Percentiles rank a stretch among this genome's conserved stretches.
Conservation (phyloP, 129 eudicot species). For the Flaveria trinervia region DNA sequence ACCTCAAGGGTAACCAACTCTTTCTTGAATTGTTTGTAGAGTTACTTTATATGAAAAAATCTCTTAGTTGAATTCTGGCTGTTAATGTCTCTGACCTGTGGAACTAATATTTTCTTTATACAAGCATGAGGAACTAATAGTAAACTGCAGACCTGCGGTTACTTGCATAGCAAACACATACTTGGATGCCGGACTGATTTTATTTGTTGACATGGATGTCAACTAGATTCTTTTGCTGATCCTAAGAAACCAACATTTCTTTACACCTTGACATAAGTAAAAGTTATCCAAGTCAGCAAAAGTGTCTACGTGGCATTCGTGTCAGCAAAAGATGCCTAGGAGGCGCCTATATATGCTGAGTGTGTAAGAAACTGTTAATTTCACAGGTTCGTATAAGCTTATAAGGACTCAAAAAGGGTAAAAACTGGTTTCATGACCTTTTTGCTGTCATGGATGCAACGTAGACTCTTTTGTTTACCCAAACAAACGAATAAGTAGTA, state of each 20-base stretch:
- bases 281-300: neutral
- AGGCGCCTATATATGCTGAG: neutral
- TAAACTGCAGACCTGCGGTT: neutral
- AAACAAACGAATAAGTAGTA: neutral
- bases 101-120: neutral
- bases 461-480: neutral
- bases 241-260: neutral
- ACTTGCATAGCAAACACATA: neutral
- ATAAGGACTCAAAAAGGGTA: neutral
- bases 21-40: neutral
- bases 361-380: neutral
- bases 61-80: neutral
- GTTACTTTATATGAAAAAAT: neutral
- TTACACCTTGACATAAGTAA: neutral
- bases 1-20: conserved; percentile 55
- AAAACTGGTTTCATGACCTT: neutral
- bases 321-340: neutral
- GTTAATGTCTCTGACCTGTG: neutral
- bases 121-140: neutral
- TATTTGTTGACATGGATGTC: neutral
- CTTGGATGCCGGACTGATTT: neutral
- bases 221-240: neutral
- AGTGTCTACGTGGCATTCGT: neutral
- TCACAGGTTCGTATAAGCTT: neutral
- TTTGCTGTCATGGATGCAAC: neutral